Conservation (phyloP, 1,139 yeast species). For the Geotrichum phurueaensis region DNA sequence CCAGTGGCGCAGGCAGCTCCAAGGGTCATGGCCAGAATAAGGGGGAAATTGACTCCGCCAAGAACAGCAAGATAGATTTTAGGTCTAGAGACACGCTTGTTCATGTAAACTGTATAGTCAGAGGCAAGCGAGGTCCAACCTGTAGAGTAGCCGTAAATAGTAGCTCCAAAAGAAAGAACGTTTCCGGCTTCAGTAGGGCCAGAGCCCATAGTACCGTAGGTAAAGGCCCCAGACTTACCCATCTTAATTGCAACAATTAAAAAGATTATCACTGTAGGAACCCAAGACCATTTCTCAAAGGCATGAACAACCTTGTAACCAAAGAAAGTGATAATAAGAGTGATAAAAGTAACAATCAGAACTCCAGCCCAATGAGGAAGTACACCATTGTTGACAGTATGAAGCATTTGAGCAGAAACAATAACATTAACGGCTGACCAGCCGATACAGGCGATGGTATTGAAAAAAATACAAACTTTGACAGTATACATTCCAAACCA, state of each 20-base stretch:
- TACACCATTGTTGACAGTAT: constrained; percentile 59
- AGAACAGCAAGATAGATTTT: constrained; percentile 61
- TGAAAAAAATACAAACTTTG: constrained; percentile 71
- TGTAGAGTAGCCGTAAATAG: constrained; percentile 83
- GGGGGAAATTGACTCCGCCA: constrained; percentile 60
- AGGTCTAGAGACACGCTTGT: constrained; percentile 49
- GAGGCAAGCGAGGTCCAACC: constrained; percentile 95
- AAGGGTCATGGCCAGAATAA: constrained; percentile 64
- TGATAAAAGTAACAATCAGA: constrained; percentile 59
- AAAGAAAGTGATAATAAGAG: constrained; percentile 72
- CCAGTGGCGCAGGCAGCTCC: constrained; percentile 89
- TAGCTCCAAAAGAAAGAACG: constrained; percentile 79
- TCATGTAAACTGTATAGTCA: constrained; percentile 86
- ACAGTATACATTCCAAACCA: constrained; percentile 70
- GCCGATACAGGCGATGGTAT: constrained; percentile 83
- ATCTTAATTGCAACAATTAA: constrained; percentile 73
- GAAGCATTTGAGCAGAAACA: constrained; percentile 79
- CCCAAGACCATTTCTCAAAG: constrained; percentile 85
- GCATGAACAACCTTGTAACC: constrained; percentile 79
- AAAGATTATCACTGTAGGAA: constrained; percentile 69
- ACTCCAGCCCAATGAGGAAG: constrained; percentile 93
- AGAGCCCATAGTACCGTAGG: constrained; percentile 40
- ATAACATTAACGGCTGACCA: constrained; percentile 94
- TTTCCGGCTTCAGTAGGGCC: constrained; percentile 58
- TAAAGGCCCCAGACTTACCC: constrained; percentile 58